Conservation (phyloP, 1,284 basidiomycete species). For the Sanguinoderma infundibulare region DNA sequence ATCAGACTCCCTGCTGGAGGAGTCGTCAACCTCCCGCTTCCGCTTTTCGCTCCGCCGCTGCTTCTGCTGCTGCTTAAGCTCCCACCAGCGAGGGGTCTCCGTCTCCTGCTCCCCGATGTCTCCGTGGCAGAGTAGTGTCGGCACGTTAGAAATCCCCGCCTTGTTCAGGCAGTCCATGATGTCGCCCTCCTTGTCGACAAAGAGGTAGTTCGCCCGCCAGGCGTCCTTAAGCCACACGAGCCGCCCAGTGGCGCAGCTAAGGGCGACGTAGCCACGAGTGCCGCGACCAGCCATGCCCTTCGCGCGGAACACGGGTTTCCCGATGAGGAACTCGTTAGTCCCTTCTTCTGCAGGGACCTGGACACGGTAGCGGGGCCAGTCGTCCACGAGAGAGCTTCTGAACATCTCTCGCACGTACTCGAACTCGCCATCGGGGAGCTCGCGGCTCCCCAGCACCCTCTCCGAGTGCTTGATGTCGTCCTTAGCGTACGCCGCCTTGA, state of each 20-base stretch:
- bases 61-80: neutral
- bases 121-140: slow-evolving; percentile 2
- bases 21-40: neutral
- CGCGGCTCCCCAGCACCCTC: neutral
- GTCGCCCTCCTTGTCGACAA: neutral
- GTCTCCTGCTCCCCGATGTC: slow-evolving; percentile 3
- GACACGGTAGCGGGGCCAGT: neutral
- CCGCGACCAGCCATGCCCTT: slow-evolving; percentile 2
- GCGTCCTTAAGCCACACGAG: slow-evolving; percentile 11
- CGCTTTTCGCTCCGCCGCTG: neutral
- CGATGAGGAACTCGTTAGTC: slow-evolving; percentile 1
- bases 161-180: neutral
- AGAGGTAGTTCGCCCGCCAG: neutral
- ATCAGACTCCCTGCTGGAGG: neutral
- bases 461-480: neutral
- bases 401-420: slow-evolving; percentile 2
- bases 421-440: neutral
- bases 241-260: neutral
- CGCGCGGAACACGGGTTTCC: slow-evolving; percentile 1
- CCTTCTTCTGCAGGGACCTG: neutral
- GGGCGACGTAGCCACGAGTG: slow-evolving; percentile 9
- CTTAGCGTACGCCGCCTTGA: neutral
- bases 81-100: neutral
- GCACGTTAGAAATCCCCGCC: neutral
- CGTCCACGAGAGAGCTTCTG: neutral